phyloP scores from a whole-genome alignment of 2,329 filamentous ascomycete genomes.

The Apiospora kogelbergensis region DNA sequence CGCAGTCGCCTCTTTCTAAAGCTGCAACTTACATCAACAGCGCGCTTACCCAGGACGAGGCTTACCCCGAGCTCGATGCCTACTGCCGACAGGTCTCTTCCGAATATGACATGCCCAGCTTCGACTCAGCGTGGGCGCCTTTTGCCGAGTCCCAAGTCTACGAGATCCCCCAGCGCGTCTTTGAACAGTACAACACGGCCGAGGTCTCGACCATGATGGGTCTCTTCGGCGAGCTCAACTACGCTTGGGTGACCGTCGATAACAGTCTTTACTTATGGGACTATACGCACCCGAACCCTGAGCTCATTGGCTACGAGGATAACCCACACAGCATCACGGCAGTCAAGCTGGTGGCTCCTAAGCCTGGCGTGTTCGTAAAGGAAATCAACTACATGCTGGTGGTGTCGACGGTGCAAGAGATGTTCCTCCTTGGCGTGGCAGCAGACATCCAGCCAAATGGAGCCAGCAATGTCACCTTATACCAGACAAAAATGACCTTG shows the following conservation, averaged over 20 bases:
- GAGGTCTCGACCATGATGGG: constrained; percentile 93
- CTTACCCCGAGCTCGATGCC: constrained; percentile 84
- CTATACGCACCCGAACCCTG: constrained; percentile 88
- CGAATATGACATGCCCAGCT: constrained; percentile 78
- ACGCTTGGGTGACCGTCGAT: constrained; percentile 95
- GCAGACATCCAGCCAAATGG: constrained; percentile 68
- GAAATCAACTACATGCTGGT: constrained; percentile 87
- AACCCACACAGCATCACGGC: constrained; percentile 84
- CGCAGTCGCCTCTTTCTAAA: constrained; percentile 62
- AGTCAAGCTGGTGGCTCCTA: constrained; percentile 84
- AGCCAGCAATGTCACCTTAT: constrained; percentile 72
- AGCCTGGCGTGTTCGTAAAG: constrained; percentile 81
- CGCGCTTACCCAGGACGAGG: constrained; percentile 71
- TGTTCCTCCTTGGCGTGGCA: constrained; percentile 83
- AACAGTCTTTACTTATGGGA: constrained; percentile 98
- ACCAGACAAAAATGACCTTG: constrained; percentile 84
- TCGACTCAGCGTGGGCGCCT: constrained; percentile 74
- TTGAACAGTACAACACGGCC: constrained; percentile 86
- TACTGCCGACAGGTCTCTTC: constrained; percentile 87
- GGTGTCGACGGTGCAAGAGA: constrained; percentile 81
- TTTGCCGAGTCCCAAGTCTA: constrained; percentile 87
- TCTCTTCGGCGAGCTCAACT: constrained; percentile 88
- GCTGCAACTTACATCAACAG: constrained; percentile 83
- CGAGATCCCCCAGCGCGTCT: constrained; percentile 86
- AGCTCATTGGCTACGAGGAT: constrained; percentile 90